Percentiles rank a stretch among this genome's conserved stretches.
These are phyloP conservation scores for Penicillium roqueforti DNA, from an alignment of 495 filamentous ascomycete species.

Conservation along the genomic window DNA sequence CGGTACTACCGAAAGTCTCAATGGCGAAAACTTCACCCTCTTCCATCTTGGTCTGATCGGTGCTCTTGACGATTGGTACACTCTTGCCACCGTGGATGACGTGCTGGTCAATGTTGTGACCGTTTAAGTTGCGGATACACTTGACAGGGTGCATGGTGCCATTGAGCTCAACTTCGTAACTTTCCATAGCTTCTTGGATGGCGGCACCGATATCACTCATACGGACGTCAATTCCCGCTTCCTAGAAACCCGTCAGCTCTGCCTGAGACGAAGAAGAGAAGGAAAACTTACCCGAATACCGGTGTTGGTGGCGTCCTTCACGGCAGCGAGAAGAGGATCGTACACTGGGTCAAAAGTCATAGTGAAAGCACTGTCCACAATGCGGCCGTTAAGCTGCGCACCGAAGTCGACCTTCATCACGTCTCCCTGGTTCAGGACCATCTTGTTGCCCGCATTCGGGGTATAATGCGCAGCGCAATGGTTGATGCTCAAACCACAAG, in stretches of 20 bases:
- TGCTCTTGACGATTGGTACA: conserved; percentile 82
- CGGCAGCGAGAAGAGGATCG: conserved; percentile 75
- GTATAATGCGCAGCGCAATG: conserved; percentile 87
- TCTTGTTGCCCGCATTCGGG: conserved; percentile 88
- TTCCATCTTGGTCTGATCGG: conserved; percentile 85
- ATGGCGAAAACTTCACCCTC: conserved; percentile 92
- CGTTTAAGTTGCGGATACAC: conserved; percentile 81
- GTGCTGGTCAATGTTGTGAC: conserved; percentile 82
- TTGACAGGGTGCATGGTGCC: conserved; percentile 78
- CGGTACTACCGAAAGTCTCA: conserved; percentile 91
- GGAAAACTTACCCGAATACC: conserved; percentile 56
- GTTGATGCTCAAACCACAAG: conserved; percentile 80
- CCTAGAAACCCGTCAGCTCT: conserved; percentile 33
- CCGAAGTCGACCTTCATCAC: conserved; percentile 95
- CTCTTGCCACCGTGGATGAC: conserved; percentile 87
- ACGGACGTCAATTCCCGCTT: conserved; percentile 59
- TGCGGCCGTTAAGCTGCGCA: conserved; percentile 84
- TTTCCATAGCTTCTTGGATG: conserved; percentile 66
- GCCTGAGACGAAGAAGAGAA: neutral
- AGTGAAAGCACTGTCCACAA: conserved; percentile 92
- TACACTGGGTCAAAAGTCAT: conserved; percentile 82
- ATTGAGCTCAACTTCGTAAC: conserved; percentile 60
- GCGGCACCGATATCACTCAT: conserved; percentile 58
- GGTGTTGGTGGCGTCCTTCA: conserved; percentile 82
- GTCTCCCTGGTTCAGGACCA: conserved; percentile 71